Percentiles rank a stretch among this genome's conserved stretches.
phyloP scores from a whole-genome alignment of 257 asterid species.

The Solanum bukasovii region DNA sequence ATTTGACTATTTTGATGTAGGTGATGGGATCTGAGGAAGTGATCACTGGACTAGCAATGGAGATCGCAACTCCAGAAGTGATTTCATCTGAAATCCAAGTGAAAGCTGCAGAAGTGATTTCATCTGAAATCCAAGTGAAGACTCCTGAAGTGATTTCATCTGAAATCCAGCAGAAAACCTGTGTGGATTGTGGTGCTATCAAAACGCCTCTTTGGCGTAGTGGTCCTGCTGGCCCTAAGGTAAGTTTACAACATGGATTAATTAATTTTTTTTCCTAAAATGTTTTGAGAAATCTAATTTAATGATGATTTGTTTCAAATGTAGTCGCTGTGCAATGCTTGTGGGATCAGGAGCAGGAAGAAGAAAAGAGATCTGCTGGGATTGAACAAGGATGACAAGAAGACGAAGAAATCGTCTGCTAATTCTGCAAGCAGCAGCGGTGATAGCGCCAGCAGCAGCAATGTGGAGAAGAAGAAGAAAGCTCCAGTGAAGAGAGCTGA shows the following conservation, averaged over 20 bases:
- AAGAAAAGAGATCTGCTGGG: conserved; percentile 84
- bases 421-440: conserved; percentile 52
- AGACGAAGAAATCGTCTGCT: conserved; percentile 38
- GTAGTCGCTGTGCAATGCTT: conserved; percentile 94
- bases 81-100: conserved; percentile 27
- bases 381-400: conserved; percentile 56
- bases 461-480: conserved; percentile 20
- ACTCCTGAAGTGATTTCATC: conserved; percentile 6
- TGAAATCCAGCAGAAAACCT: conserved; percentile 57
- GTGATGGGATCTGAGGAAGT: conserved; percentile 33
- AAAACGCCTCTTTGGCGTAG: conserved; percentile 99
- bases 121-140: conserved; percentile 44
- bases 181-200: conserved; percentile 85
- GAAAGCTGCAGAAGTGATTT: conserved; percentile 15
- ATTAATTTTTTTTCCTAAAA: too few species aligned
- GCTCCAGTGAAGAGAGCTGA: not conserved
- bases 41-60: conserved; percentile 24
- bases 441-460: conserved; percentile 19
- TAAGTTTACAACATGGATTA: not conserved
- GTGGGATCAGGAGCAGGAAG: conserved; percentile 92
- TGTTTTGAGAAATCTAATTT: not conserved
- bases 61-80: conserved; percentile 17
- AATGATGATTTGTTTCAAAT: conserved; percentile 4
- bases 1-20: not conserved
- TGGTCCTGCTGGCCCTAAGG: conserved; percentile 99